These are phyloP conservation scores for Neoboletus magnificus DNA, from an alignment of 768 basidiomycete genomes.

Conservation along the genomic window DNA sequence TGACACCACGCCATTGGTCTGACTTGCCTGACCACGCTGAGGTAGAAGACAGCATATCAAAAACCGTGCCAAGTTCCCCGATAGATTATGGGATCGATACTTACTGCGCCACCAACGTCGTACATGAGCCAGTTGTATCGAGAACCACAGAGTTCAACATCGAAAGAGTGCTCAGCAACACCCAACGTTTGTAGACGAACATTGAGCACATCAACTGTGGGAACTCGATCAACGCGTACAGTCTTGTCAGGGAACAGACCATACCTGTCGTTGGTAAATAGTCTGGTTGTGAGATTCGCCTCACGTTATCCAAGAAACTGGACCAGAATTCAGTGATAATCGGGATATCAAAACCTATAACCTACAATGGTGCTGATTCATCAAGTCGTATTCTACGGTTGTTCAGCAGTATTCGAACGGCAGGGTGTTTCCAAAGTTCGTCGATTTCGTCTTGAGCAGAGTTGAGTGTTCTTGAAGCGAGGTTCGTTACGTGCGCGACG, in stretches of 20 bases:
- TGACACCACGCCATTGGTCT: conserved; percentile 7
- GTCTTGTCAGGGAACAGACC: conserved; percentile 5
- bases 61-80: not conserved
- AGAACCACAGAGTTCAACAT: conserved; percentile 58
- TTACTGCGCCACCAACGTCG: conserved; percentile 80
- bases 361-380: conserved; percentile 76
- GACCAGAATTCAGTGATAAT: conserved; percentile 1
- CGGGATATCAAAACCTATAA: not conserved
- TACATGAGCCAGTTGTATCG: conserved; percentile 76
- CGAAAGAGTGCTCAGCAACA: conserved; percentile 72
- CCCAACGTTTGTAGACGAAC: conserved; percentile 80
- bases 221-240: not conserved
- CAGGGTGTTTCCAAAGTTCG: conserved; percentile 68
- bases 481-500: conserved; percentile 43
- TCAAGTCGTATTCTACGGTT: conserved; percentile 63
- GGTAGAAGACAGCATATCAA: conserved; percentile 7
- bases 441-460: conserved; percentile 50
- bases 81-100: conserved; percentile 27
- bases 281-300: conserved; percentile 62
- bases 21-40: conserved; percentile 60
- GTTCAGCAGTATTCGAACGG: conserved; percentile 54
- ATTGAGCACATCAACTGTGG: conserved; percentile 69
- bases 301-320: conserved; percentile 68
- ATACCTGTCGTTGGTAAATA: conserved; percentile 70
- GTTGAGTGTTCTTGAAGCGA: conserved; percentile 56